Percentiles rank a stretch among this genome's conserved stretches.
These are phyloP conservation scores for Yarrowia sp. DNA, from an alignment of 805 yeast genomes.

Conservation along the genomic window DNA sequence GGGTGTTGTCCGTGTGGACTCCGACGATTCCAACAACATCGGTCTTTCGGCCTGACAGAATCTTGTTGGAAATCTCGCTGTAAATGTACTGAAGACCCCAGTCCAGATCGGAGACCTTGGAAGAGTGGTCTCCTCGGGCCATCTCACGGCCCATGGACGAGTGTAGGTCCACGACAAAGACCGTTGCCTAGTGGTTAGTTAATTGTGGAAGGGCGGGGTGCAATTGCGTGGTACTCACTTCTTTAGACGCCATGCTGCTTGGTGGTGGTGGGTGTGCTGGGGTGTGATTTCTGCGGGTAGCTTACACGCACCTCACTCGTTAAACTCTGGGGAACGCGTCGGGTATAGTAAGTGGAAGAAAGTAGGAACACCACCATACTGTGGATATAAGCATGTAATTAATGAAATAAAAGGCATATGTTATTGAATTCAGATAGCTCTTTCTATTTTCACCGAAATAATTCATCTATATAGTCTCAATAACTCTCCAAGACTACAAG, in stretches of 20 bases:
- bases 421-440: no score
- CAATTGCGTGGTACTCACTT: not conserved
- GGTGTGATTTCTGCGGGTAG: not conserved
- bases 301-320: no score
- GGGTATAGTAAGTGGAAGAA: no score
- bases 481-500: not conserved
- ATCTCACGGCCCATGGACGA: conserved; percentile 36
- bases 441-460: not conserved
- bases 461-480: not conserved
- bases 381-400: no score
- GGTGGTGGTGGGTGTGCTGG: not conserved
- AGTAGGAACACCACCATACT: no score
- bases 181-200: conserved; percentile 39
- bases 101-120: conserved; percentile 29
- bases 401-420: no score
- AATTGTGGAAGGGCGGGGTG: not conserved
- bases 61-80: conserved; percentile 40
- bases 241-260: not conserved
- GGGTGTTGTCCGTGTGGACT: conserved; percentile 31
- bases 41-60: conserved; percentile 35
- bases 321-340: no score
- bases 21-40: conserved; percentile 36
- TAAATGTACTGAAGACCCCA: conserved; percentile 43
- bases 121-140: conserved; percentile 23
- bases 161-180: conserved; percentile 52